A percentile compares a stretch with the other conserved stretches of the same genome.
phyloP scores from a whole-genome alignment of 202 grass and related monocot species.

The Dendrocalamus latiflorus region DNA sequence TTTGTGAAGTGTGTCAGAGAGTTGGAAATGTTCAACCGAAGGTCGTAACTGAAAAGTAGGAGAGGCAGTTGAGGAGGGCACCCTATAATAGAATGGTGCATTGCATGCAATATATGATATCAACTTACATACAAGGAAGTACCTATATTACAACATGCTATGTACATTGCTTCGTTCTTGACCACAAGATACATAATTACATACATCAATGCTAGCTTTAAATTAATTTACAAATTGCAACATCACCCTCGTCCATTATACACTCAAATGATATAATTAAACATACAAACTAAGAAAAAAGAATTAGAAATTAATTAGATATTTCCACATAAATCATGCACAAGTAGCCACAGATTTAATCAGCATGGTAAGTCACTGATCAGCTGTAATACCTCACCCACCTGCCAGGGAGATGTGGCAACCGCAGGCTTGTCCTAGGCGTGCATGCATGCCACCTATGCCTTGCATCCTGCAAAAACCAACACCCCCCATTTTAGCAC shows the following conservation, averaged over 20 bases:
- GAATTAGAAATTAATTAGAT: neutral
- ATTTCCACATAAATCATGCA: neutral
- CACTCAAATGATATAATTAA: neutral
- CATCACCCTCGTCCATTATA: neutral
- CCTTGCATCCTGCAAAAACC: too few relatives aligned
- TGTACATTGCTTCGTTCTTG: neutral
- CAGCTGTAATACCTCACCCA: too few relatives aligned
- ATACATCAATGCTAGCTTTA: neutral
- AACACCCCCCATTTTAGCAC: too few relatives aligned
- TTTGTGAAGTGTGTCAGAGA: neutral
- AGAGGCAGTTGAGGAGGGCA: neutral
- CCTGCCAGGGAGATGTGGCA: too few relatives aligned
- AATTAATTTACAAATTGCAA: conserved; percentile 20
- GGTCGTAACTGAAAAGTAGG: conserved; percentile 30
- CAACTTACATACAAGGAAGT: neutral
- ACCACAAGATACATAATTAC: neutral
- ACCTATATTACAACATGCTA: neutral
- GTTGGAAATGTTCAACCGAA: conserved; percentile 29
- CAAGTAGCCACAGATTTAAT: neutral
- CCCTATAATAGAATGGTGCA: conserved; percentile 26
- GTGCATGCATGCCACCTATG: too few relatives aligned
- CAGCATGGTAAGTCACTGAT: neutral
- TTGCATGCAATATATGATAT: neutral
- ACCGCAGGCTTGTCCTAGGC: too few relatives aligned
- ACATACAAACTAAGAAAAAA: neutral